Evolutionary conservation across 2,329 filamentous ascomycete genomes (phyloP).

Genomic region (Nemania abortiva): DNA sequence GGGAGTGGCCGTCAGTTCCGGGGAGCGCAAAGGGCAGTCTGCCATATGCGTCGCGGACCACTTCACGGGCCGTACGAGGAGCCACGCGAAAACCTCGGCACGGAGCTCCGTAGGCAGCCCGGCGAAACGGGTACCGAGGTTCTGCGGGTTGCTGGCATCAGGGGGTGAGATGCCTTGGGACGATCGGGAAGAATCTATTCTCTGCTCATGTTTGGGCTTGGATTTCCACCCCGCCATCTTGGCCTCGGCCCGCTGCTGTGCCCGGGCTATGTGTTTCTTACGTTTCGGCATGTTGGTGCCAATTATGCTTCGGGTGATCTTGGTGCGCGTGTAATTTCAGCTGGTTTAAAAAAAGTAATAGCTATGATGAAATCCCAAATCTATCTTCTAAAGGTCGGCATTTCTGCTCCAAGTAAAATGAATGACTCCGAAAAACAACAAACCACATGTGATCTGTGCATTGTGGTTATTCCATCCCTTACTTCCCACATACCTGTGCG

Average conservation of each 20-base stretch:
- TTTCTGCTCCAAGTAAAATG: neutral
- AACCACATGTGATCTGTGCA: neutral
- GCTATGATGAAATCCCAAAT: neutral
- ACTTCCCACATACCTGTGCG: neutral
- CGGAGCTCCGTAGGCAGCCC: constrained; percentile 31
- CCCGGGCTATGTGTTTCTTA: constrained; percentile 10
- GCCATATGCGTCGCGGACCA: constrained; percentile 31
- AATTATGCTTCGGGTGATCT: neutral
- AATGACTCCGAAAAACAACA: neutral
- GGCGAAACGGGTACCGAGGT: constrained; percentile 27
- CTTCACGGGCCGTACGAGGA: constrained; percentile 39
- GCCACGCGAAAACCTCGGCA: constrained; percentile 36
- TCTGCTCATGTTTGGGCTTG: neutral
- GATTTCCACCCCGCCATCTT: neutral
- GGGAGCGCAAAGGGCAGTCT: constrained; percentile 10
- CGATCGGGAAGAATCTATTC: neutral
- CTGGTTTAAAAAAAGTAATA: neutral
- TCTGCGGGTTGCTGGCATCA: neutral
- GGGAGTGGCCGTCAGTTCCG: neutral
- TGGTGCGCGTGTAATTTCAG: neutral
- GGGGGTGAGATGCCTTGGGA: no score
- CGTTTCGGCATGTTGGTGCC: constrained; percentile 19
- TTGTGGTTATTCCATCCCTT: neutral
- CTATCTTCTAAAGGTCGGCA: neutral
- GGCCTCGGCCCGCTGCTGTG: constrained; percentile 13